Base-by-base conservation (phyloP, 495 filamentous ascomycete species). In the Friedmanniomyces endolithicus region DNA sequence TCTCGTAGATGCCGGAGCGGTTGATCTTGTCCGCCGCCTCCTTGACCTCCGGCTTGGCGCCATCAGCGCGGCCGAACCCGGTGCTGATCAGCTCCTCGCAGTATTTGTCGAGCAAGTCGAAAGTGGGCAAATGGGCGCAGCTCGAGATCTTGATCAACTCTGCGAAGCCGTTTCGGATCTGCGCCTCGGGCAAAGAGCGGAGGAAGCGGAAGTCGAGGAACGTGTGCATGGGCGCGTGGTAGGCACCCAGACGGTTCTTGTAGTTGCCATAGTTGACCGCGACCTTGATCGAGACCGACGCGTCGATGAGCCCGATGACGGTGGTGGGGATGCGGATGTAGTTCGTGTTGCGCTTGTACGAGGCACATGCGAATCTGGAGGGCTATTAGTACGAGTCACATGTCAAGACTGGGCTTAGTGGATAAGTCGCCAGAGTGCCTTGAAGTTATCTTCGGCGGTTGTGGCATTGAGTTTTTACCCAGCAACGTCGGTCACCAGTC, bases 111-210 rank as follows among this genome's bases (percentile, higher is more conserved):
- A 83, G 65, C 14, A 82, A 65, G 35, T 83, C 67, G 66, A 83
- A 83, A 0, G 78, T 80, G 16, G 64, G 57, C 6, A 78, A 60
- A 53, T 83, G 77, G 11, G 80, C 75, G 57, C 81, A 83, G 17
- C 78, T 79, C 0, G 78, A 80, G 33, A 84, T 83, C 65, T 84
- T 83, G 70, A 84, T 80, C 48, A 83, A 58, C 63, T 83, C 80
- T 25, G 78, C 80, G 58, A 84, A 83, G 1, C 80, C 79, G 57
- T 84, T 83, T 37, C 81, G 71, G 53, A 83, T 74, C 62, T 83
- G 81, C 0, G 77, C 74, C 11, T 64, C 71, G 0, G 81, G 78
- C 1, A 84, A 65, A 2, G 75, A 80, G 14, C 73, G 75, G 2
- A 83, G 71, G 68, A 84, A 83, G 20, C 71, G 75, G 66, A 82